Percentiles rank a stretch among this genome's conserved stretches.
phyloP scores from a whole-genome alignment of 1,284 basidiomycete genomes.

The Exobasidium rhododendri region DNA sequence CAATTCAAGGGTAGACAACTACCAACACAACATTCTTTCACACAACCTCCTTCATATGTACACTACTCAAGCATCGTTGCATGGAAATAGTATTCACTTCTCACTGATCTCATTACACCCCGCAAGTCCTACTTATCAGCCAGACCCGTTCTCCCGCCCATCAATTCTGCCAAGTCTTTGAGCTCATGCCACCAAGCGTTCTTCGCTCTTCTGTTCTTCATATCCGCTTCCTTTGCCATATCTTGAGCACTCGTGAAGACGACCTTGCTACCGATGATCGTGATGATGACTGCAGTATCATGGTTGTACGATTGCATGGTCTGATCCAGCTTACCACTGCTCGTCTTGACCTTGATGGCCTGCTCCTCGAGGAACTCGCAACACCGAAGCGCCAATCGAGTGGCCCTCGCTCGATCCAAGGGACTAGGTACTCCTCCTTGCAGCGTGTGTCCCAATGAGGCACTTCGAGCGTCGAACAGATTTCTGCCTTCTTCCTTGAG shows the following conservation, averaged over 20 bases:
- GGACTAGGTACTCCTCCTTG: conserved; percentile 94
- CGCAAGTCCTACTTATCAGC: not conserved
- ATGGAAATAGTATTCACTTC: not conserved
- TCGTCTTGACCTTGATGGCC: conserved; percentile 5
- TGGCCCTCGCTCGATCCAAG: conserved; percentile 84
- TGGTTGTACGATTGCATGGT: conserved; percentile 20
- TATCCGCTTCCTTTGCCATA: conserved; percentile 81
- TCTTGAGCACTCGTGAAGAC: conserved; percentile 78
- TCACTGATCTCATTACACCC: no score
- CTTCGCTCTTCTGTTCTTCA: conserved; percentile 81
- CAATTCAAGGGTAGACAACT: not conserved
- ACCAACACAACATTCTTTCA: not conserved
- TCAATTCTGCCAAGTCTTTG: conserved; percentile 42
- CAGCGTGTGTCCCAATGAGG: conserved; percentile 89
- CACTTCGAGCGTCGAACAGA: conserved; percentile 90
- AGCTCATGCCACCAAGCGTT: conserved; percentile 70
- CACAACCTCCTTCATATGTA: not conserved
- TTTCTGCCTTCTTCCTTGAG: conserved; percentile 84
- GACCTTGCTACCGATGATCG: conserved; percentile 76
- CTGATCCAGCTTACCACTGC: conserved; percentile 51
- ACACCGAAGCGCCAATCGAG: conserved; percentile 82
- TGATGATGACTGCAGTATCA: conserved; percentile 83
- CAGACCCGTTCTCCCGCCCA: conserved; percentile 36
- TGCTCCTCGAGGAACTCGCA: conserved; percentile 83
- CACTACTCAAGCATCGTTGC: not conserved